Evolutionary conservation across 108 stramenopile species (phyloP).

Genomic region (Fragilariopsis cylindrus): DNA sequence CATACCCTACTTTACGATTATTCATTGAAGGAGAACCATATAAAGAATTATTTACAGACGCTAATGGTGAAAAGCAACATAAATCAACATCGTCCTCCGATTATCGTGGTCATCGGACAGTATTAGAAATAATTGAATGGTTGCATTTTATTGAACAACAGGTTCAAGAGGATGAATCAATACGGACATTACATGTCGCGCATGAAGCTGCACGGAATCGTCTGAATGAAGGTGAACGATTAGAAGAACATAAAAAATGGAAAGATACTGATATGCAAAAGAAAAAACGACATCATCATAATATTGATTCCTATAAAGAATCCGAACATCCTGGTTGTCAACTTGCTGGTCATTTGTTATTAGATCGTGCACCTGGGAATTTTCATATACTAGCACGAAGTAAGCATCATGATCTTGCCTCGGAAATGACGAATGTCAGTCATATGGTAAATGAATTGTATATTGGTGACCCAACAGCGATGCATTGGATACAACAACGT

Average conservation of each 20-base stretch:
- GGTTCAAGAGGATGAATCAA: conserved; percentile 41
- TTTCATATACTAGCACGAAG: conserved; percentile 91
- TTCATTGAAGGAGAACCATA: conserved; percentile 74
- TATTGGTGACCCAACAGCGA: conserved; percentile 65
- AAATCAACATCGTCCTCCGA: conserved; percentile 38
- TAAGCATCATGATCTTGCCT: conserved; percentile 78
- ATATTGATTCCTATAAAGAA: conserved; percentile 31
- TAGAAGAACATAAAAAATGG: conserved; percentile 34
- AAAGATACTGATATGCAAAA: conserved; percentile 23
- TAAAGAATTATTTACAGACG: conserved; percentile 1
- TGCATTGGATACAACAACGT: conserved; percentile 2
- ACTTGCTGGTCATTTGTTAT: conserved; percentile 61
- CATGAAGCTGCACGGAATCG: conserved; percentile 33
- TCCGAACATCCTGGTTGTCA: conserved; percentile 85
- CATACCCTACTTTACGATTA: conserved; percentile 89
- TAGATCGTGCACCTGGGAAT: conserved; percentile 94
- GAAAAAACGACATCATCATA: conserved; percentile 26
- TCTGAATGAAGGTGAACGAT: conserved; percentile 35
- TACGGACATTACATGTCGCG: conserved; percentile 32
- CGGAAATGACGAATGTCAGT: conserved; percentile 86
- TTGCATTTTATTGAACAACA: conserved; percentile 47
- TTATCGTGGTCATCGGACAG: conserved; percentile 84
- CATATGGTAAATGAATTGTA: conserved; percentile 87
- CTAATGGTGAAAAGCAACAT: conserved; percentile 4
- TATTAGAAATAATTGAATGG: conserved; percentile 72